phyloP scores from a whole-genome alignment of 2,329 filamentous ascomycete genomes.

The Thielaviopsis cerberus region DNA sequence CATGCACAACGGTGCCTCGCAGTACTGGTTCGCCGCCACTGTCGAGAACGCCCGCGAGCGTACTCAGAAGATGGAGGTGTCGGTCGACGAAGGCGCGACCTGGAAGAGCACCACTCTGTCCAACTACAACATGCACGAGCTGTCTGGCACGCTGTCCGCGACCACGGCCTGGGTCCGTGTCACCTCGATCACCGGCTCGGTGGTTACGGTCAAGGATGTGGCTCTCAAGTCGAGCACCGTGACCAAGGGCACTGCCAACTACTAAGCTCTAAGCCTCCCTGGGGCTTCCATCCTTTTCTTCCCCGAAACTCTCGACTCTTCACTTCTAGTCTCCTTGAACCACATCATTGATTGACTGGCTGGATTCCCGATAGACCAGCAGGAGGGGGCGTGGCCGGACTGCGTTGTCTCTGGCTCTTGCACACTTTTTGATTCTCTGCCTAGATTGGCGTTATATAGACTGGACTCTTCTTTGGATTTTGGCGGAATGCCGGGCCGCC shows the following conservation, averaged over 20 bases:
- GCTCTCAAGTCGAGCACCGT: background rate
- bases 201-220: background rate
- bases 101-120: slow-evolving; percentile 2
- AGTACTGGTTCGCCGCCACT: slow-evolving; percentile 14
- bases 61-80: slow-evolving; percentile 12
- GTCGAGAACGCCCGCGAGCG: slow-evolving; percentile 13
- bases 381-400: background rate
- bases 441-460: background rate
- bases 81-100: slow-evolving; percentile 5
- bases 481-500: background rate
- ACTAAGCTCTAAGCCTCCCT: background rate
- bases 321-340: too few relatives aligned
- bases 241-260: background rate
- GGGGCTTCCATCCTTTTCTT: background rate
- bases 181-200: background rate
- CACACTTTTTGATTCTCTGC: background rate
- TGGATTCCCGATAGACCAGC: background rate
- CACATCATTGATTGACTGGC: background rate
- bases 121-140: slow-evolving; percentile 10
- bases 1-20: slow-evolving; percentile 12
- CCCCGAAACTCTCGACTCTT: too few relatives aligned
- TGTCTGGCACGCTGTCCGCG: background rate
- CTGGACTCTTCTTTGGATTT: background rate
- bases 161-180: background rate
- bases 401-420: background rate